phyloP scores from a whole-genome alignment of 805 yeast species.

The Spathaspora sp. region DNA sequence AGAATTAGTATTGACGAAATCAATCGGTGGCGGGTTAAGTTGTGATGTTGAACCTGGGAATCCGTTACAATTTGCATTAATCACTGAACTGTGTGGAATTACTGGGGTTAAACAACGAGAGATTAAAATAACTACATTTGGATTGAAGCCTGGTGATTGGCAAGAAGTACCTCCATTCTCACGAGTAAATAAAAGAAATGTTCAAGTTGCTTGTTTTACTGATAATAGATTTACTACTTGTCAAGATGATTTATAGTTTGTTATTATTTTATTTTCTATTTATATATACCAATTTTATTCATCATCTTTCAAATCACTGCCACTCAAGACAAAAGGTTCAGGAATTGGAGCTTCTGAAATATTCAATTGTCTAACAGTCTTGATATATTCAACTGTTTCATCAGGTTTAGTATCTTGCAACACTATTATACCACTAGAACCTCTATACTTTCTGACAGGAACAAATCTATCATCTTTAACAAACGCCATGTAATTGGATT shows the following conservation, averaged over 20 bases:
- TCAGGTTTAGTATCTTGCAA: slow-evolving; percentile 60
- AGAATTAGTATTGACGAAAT: background rate
- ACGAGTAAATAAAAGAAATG: slow-evolving; percentile 1
- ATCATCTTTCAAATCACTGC: slow-evolving; percentile 46
- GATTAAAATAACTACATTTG: background rate
- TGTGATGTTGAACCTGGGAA: slow-evolving; percentile 7
- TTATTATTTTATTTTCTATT: background rate
- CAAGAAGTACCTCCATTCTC: slow-evolving; percentile 2
- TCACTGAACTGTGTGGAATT: slow-evolving; percentile 2
- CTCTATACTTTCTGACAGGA: slow-evolving; percentile 79
- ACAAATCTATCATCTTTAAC: slow-evolving; percentile 68
- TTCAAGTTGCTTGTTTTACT: slow-evolving; percentile 9
- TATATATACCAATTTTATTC: slow-evolving; percentile 3
- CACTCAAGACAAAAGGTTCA: slow-evolving; percentile 63
- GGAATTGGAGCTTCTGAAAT: slow-evolving; percentile 73
- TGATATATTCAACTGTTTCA: slow-evolving; percentile 62
- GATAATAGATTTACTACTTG: background rate
- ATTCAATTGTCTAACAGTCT: slow-evolving; percentile 78
- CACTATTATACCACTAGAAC: slow-evolving; percentile 65
- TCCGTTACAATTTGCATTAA: slow-evolving; percentile 6
- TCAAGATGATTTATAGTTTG: background rate
- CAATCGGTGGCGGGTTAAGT: slow-evolving; percentile 3
- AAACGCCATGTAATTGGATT: slow-evolving; percentile 79
- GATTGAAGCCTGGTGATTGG: slow-evolving; percentile 1
- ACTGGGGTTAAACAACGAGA: slow-evolving; percentile 5